These are phyloP conservation scores for Moniliella sp. DNA, from an alignment of 1,284 basidiomycete genomes.

Conservation along the genomic window DNA sequence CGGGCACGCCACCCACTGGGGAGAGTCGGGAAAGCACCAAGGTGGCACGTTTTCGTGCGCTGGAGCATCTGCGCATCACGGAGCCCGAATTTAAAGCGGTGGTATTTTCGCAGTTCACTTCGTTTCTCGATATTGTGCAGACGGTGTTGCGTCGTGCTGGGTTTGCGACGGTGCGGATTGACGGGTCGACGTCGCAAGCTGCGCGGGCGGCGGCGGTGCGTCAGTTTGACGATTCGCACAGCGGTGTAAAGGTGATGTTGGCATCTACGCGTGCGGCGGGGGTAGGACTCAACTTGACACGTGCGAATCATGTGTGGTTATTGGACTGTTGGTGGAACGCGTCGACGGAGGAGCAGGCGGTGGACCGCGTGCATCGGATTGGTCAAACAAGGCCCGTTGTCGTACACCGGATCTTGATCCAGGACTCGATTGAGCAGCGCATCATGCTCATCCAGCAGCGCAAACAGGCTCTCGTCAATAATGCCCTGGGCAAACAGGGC, in stretches of 20 bases:
- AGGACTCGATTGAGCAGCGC: conserved; percentile 62
- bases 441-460: conserved; percentile 59
- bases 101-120: conserved; percentile 36
- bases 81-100: conserved; percentile 35
- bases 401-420: conserved; percentile 77
- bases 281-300: conserved; percentile 43
- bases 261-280: conserved; percentile 83
- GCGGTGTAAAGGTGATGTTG: conserved; percentile 47
- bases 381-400: conserved; percentile 72
- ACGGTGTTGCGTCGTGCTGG: conserved; percentile 10
- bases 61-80: conserved; percentile 42
- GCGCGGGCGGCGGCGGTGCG: conserved; percentile 54
- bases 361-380: conserved; percentile 47
- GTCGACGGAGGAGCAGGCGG: conserved; percentile 1
- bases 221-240: conserved; percentile 52
- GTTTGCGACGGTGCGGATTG: conserved; percentile 40
- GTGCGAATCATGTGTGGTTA: conserved; percentile 28
- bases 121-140: conserved; percentile 32
- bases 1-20: no score
- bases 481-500: conserved; percentile 11
- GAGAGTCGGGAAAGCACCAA: no score
- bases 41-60: conserved; percentile 47
- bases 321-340: conserved; percentile 30
- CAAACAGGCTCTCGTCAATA: conserved; percentile 67
- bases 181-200: conserved; percentile 68